Evolutionary conservation across 2,329 filamentous ascomycete genomes (phyloP), one percentile per base, ranked within the genome.

Genomic region (Passalora sequoiae): DNA sequence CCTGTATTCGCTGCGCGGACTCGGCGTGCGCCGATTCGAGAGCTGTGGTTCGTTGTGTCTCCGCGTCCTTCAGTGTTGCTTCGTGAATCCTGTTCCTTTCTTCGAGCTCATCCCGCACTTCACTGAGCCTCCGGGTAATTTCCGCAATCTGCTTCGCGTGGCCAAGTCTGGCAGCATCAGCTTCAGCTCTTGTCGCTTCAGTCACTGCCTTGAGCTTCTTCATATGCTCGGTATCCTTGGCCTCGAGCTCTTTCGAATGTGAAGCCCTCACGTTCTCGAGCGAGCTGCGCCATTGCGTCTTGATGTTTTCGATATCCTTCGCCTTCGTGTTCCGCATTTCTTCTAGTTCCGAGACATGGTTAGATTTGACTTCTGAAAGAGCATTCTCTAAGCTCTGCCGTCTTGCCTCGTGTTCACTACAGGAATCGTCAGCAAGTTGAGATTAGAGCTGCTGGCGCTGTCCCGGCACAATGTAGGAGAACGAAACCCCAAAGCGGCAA

Each of bases 321-420:
- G 33, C 32, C 16, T 44, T 38, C 4, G 25, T 10, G 16, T 12
- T 21, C 6, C 15, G 25, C 2, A 32, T n/a, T 9, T 15, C 25
- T 8, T 40, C 20, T 15, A 31, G n/a, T 16, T 48, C 37, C 13
- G 12, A 15, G 3, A 30, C 36, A 13, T 47, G 45, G 8, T 27
- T 21, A 33, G 15, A 28, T n/a, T 29, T 40, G 4, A 38, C 19
- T 2, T 32, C 27, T 12, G 21, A 19, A 8, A 44, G 17, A 15
- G 32, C 30, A 21, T 42, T 37, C 19, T 44, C 15, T 9, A 27
- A 17, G 13, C 31, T 16, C 27, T 47, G 33, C 16, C 30, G 17
- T 16, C 46, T 30, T 13, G 22, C 44, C 4, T 44, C 19, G 12
- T 45, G 46, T 20, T 31, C n/a, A n/a, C n/a, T n/a, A n/a, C n/a